These are phyloP conservation scores for Mycena metata DNA, from an alignment of 768 basidiomycete genomes.

Conservation along the genomic window DNA sequence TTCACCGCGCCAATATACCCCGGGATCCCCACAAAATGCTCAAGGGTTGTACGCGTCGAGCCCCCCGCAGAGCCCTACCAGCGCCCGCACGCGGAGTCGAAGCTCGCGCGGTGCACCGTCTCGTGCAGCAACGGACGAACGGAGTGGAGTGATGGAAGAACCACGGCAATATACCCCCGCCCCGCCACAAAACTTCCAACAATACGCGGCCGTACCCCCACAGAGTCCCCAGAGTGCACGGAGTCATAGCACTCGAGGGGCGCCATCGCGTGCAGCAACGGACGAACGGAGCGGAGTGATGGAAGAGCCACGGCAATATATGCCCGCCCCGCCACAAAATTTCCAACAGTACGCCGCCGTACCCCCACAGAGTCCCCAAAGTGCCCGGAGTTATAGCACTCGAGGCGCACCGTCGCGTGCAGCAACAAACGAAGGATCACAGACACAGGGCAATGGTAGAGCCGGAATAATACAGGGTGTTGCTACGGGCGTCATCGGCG, in stretches of 20 bases:
- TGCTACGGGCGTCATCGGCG: slow-evolving; percentile 84
- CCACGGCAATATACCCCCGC: no score
- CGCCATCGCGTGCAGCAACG: slow-evolving; percentile 6
- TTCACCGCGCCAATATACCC: no score
- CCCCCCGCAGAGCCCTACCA: slow-evolving; percentile 44
- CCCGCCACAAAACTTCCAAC: not conserved
- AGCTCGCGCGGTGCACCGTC: not conserved
- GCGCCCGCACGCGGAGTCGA: not conserved
- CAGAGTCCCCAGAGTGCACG: not conserved
- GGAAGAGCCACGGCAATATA: no score
- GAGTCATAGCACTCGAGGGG: slow-evolving; percentile 19
- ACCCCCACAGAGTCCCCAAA: slow-evolving; percentile 10
- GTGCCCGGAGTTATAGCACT: slow-evolving; percentile 12
- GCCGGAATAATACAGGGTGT: slow-evolving; percentile 80
- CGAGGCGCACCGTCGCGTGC: slow-evolving; percentile 42
- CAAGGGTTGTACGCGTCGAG: not conserved
- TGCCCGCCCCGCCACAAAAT: no score
- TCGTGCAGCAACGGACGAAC: not conserved
- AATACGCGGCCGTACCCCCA: not conserved
- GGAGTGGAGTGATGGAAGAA: no score
- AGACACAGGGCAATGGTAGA: slow-evolving; percentile 52
- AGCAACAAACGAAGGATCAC: slow-evolving; percentile 44
- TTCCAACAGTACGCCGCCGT: no score
- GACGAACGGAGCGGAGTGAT: not conserved
- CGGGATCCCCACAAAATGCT: no score